Evolutionary conservation across 106 monocot genomes (phyloP), one percentile per base, ranked within the genome.

Genomic region (Allium cepa): DNA sequence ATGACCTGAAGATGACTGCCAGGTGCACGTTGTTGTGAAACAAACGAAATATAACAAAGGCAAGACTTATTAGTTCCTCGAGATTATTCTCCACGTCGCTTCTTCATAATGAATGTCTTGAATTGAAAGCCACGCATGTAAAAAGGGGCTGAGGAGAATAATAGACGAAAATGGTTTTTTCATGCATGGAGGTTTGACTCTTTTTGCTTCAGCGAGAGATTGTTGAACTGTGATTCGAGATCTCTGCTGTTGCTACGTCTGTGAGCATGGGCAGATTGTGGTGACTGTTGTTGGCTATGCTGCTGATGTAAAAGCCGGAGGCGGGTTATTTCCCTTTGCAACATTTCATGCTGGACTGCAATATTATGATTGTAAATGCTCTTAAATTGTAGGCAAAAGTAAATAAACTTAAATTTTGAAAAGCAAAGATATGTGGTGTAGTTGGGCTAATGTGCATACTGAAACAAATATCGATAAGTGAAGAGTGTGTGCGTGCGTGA

Each of bases 261-360:
- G 53, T 85, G 84, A n/a, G 53, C 61, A 58, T 69, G 69, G 49
- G 88, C 76, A 26, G 65, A 57, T 36, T 68, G 67, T 36, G 64
- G 76, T 46, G 74, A 72, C 49, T 77, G 77, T 16, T 79, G 87
- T 11, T 90, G 95, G 28, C 83, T 88, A 50, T 88, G 94, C 53
- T 88, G 88, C 49, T 81, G 88, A 70, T 77, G 75, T 8, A 90
- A 69, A 28, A 68, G 49, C 56, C 83, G 71, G 12, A 99, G 77
- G 49, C 90, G 89, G 70, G 80, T 78, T 58, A 90, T 83, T 72
- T 99, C 99, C 69, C 81, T 77, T 66, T 99, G 93, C 75, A 99
- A 78, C 87, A 87, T 99, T 76, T 99, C 99, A 67, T 99, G 87
- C 68, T 99, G 93, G 61, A 85, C 99, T 99, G 87, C 74, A 81